A percentile compares a stretch with the other conserved stretches of the same genome.
phyloP scores from a whole-genome alignment of 208 protist genomes.

The Leishmania mexicana region DNA sequence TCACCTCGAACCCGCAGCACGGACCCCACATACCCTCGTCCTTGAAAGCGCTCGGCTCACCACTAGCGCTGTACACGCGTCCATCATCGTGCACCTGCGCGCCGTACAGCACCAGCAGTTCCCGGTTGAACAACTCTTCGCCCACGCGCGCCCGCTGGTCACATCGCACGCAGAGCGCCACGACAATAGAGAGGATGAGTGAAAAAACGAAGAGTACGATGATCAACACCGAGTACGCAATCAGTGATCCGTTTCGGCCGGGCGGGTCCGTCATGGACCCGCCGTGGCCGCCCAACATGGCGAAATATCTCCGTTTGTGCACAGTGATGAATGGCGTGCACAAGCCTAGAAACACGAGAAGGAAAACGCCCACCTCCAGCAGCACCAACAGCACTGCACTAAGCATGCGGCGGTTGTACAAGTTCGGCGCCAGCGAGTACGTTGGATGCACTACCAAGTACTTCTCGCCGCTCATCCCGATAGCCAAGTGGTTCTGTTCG shows the following conservation, averaged over 20 bases:
- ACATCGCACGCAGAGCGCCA: not conserved
- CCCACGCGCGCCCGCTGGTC: conserved; percentile 5
- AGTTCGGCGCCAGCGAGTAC: not conserved
- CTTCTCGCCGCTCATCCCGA: not conserved
- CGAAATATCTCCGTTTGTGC: not conserved
- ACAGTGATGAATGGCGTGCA: not conserved
- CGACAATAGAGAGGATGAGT: not conserved
- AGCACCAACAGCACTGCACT: not conserved
- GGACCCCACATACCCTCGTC: conserved; percentile 3
- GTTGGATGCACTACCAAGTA: conserved; percentile 9
- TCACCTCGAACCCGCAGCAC: conserved; percentile 14
- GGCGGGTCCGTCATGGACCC: not conserved
- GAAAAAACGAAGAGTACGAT: not conserved
- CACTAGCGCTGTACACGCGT: not conserved
- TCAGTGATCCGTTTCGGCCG: not conserved
- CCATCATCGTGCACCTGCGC: conserved; percentile 12
- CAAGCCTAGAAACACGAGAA: not conserved
- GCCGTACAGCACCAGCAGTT: conserved; percentile 1
- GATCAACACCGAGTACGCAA: not conserved
- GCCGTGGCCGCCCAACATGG: conserved; percentile 1
- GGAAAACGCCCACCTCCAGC: not conserved
- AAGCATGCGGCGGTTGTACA: not conserved
- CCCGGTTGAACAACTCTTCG: conserved; percentile 10
- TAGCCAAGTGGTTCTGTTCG: conserved; percentile 1
- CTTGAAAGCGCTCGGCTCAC: conserved; percentile 6